These are phyloP conservation scores for Cutaneotrichosporon spelunceum DNA, from an alignment of 1,284 basidiomycete genomes.

Conservation along the genomic window DNA sequence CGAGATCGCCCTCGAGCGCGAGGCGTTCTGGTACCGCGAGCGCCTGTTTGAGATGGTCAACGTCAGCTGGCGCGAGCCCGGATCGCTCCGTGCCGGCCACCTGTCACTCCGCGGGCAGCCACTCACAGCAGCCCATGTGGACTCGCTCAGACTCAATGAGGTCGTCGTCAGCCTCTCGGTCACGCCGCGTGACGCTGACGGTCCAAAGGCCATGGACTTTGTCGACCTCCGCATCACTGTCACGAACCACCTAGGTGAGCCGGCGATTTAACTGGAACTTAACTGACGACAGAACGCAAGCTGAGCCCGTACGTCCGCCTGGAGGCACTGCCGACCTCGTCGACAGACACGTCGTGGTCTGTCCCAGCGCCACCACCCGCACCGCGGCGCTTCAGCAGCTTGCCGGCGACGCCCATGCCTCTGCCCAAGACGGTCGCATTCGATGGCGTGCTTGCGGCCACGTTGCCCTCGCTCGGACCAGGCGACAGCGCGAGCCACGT, in stretches of 20 bases:
- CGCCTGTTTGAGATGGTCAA: slow-evolving; percentile 66
- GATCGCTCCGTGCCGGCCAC: slow-evolving; percentile 67
- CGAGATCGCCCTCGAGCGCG: slow-evolving; percentile 64
- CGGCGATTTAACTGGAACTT: slow-evolving; percentile 12
- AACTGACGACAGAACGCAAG: slow-evolving; percentile 24
- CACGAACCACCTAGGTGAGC: slow-evolving; percentile 57
- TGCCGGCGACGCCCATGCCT: slow-evolving; percentile 53
- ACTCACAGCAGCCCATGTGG: slow-evolving; percentile 71
- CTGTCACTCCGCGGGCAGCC: slow-evolving; percentile 71
- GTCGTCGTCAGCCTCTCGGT: slow-evolving; percentile 56
- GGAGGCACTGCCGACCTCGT: slow-evolving; percentile 38
- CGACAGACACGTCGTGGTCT: slow-evolving; percentile 33
- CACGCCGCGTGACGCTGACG: slow-evolving; percentile 48
- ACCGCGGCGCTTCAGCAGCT: slow-evolving; percentile 20
- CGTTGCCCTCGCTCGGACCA: slow-evolving; percentile 59
- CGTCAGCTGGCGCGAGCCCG: slow-evolving; percentile 80
- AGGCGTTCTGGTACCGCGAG: slow-evolving; percentile 93
- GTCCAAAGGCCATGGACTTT: slow-evolving; percentile 58
- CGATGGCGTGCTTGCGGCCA: slow-evolving; percentile 63
- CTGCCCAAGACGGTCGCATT: slow-evolving; percentile 62
- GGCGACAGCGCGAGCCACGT: slow-evolving; percentile 60
- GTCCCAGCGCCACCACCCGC: slow-evolving; percentile 19
- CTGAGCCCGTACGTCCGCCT: slow-evolving; percentile 38
- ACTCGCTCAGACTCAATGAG: slow-evolving; percentile 65
- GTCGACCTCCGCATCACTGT: slow-evolving; percentile 54